Conservation (phyloP, 495 filamentous ascomycete genomes). For the Peziza echinospora region DNA sequence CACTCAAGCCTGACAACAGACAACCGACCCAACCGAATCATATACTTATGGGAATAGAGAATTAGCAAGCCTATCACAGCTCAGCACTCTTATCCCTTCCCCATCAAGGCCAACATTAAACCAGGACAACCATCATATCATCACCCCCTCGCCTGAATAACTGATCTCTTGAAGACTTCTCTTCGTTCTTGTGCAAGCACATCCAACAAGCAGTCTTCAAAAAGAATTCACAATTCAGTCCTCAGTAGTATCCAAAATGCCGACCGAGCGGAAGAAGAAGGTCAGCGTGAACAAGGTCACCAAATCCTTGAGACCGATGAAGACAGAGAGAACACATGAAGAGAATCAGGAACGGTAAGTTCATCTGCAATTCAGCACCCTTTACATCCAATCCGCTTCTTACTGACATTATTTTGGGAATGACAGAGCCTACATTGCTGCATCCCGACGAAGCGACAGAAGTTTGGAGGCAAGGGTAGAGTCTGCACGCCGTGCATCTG, state of each 20-base stretch:
- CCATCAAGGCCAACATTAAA: too few relatives aligned
- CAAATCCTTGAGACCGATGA: conserved; percentile 13
- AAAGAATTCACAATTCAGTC: too few relatives aligned
- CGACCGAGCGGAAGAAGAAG: conserved; percentile 10
- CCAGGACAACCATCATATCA: too few relatives aligned
- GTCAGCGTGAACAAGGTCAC: neutral
- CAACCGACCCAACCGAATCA: neutral
- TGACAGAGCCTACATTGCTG: conserved; percentile 72
- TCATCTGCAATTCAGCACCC: neutral
- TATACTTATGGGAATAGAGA: too few relatives aligned
- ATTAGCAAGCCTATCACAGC: too few relatives aligned
- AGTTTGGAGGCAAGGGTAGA: conserved; percentile 76
- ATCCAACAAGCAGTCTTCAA: too few relatives aligned
- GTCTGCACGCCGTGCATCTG: conserved; percentile 68
- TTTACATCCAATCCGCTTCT: neutral
- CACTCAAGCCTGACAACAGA: neutral
- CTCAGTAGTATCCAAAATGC: neutral
- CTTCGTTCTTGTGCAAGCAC: too few relatives aligned
- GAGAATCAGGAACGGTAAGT: conserved; percentile 76
- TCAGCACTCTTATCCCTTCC: too few relatives aligned
- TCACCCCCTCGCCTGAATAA: too few relatives aligned
- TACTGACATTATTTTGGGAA: conserved; percentile 1
- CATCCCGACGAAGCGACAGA: conserved; percentile 74
- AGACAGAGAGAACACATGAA: conserved; percentile 56
- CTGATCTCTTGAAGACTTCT: too few relatives aligned